These are phyloP conservation scores for Cercospora beticola DNA, from an alignment of 2,329 filamentous ascomycete genomes.

Conservation along the genomic window DNA sequence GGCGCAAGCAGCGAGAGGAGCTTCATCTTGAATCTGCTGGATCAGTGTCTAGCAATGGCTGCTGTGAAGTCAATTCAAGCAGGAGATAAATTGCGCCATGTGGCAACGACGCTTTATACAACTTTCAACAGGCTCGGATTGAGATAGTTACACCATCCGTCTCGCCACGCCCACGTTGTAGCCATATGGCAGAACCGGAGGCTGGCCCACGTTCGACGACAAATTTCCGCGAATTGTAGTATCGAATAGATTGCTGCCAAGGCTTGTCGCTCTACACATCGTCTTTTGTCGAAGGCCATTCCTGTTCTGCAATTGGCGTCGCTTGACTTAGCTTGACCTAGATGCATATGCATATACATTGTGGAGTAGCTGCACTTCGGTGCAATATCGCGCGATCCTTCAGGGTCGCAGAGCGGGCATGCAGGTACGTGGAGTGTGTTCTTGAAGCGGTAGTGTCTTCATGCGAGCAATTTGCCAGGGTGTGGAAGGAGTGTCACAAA, in stretches of 20 bases:
- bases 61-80: background rate
- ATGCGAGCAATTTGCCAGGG: background rate
- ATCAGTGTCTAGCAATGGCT: background rate
- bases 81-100: background rate
- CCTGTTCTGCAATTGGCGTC: conserved; percentile 1
- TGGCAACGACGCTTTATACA: background rate
- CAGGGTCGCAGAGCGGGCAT: background rate
- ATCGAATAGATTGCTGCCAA: conserved; percentile 12
- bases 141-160: background rate
- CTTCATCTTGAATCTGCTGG: conserved; percentile 12
- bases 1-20: conserved; percentile 7
- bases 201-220: background rate
- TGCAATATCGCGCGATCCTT: conserved; percentile 1
- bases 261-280: background rate
- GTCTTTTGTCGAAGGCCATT: background rate
- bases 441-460: background rate
- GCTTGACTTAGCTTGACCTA: conserved; percentile 2
- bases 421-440: background rate
- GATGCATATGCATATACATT: background rate
- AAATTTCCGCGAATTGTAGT: conserved; percentile 6
- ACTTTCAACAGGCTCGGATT: background rate
- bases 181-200: conserved; percentile 9
- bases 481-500: background rate
- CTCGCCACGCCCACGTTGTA: background rate
- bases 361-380: conserved; percentile 7